These are phyloP conservation scores for Diaporthe batatas DNA, from an alignment of 2,329 filamentous ascomycete genomes.

Conservation along the genomic window DNA sequence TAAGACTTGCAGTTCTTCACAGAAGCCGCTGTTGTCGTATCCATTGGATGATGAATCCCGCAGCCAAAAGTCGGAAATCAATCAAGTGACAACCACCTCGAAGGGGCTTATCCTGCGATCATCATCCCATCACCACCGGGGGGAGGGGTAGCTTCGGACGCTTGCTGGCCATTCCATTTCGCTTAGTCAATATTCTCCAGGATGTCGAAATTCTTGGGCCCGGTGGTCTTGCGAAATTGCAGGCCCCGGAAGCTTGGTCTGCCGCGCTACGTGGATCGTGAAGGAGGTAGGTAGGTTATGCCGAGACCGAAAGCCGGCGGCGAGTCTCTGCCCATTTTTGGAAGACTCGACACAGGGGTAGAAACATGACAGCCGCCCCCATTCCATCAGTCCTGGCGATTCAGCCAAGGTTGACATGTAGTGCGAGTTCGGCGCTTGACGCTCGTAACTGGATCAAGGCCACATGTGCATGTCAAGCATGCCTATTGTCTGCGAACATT, in stretches of 20 bases:
- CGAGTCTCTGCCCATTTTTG: constrained; percentile 22
- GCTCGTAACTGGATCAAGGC: constrained; percentile 18
- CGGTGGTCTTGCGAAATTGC: constrained; percentile 21
- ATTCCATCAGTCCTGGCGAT: not conserved
- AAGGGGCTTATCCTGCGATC: constrained; percentile 6
- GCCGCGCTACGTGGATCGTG: constrained; percentile 18
- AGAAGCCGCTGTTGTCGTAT: not conserved
- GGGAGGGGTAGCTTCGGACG: not conserved
- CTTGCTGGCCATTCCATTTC: not conserved
- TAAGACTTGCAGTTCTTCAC: not conserved
- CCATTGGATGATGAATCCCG: not conserved
- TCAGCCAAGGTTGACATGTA: not conserved
- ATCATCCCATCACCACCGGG: constrained; percentile 1
- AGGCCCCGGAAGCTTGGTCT: constrained; percentile 31
- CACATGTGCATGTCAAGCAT: constrained; percentile 3
- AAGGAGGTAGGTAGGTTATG: constrained; percentile 27
- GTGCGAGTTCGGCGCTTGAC: constrained; percentile 10
- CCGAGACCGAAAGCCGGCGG: constrained; percentile 34
- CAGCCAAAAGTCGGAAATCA: not conserved
- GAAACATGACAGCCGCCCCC: constrained; percentile 24
- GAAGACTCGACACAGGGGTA: constrained; percentile 28
- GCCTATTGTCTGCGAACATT: not conserved
- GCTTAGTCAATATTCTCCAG: not conserved
- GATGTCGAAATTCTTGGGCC: not conserved
- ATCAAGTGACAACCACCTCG: not conserved